These are phyloP conservation scores for Vicia villosa DNA, from an alignment of 306 rosid species.

Conservation along the genomic window DNA sequence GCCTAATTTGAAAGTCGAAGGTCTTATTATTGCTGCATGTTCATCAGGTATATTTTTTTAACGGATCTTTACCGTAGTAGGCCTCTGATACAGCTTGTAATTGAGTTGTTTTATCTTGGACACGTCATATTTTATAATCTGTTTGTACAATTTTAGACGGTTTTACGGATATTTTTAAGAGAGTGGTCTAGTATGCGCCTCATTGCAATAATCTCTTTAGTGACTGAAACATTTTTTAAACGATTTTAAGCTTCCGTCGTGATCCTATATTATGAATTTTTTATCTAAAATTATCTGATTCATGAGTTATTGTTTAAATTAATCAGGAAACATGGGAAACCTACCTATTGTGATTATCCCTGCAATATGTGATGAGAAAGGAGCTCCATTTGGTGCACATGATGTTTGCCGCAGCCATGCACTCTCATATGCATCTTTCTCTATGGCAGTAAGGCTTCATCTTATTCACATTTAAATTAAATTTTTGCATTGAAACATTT, in stretches of 20 bases:
- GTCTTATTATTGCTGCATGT: constrained; percentile 71
- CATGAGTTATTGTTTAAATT: neutral
- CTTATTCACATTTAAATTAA: constrained; percentile 1
- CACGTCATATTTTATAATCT: too few relatives aligned
- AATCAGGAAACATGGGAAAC: constrained; percentile 89
- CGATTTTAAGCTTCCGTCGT: too few relatives aligned
- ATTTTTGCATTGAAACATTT: too few relatives aligned
- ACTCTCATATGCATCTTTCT: constrained; percentile 84
- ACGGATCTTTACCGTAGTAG: too few relatives aligned
- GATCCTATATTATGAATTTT: neutral
- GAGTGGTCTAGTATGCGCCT: too few relatives aligned
- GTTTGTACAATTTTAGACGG: too few relatives aligned
- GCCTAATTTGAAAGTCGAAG: constrained; percentile 81
- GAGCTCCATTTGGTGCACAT: constrained; percentile 73
- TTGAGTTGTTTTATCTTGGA: too few relatives aligned
- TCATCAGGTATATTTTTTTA: constrained; percentile 57
- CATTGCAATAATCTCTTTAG: too few relatives aligned
- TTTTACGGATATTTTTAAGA: too few relatives aligned
- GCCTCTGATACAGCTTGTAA: too few relatives aligned
- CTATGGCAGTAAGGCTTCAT: constrained; percentile 75
- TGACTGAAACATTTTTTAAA: too few relatives aligned
- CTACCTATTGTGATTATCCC: constrained; percentile 78
- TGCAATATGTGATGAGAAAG: constrained; percentile 73
- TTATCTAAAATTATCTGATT: constrained; percentile 2
- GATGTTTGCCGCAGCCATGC: constrained; percentile 52